Evolutionary conservation across 2,329 filamentous ascomycete species (phyloP).

Genomic region (Penicillium sp.): DNA sequence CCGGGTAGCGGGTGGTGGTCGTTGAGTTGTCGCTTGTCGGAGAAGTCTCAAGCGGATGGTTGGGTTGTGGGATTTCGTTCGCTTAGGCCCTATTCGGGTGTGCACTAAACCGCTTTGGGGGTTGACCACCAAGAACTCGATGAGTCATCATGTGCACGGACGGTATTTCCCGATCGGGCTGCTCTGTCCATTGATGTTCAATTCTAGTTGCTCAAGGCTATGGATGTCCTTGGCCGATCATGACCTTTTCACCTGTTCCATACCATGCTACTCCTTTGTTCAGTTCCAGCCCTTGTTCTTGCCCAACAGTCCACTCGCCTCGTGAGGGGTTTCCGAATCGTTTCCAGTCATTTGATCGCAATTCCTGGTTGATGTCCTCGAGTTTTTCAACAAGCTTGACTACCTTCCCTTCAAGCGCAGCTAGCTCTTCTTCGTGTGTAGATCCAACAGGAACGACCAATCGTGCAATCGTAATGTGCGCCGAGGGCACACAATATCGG

Average conservation of each 20-base stretch:
- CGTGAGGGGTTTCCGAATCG: slow-evolving; percentile 38
- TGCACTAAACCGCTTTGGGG: slow-evolving; percentile 31
- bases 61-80: slow-evolving; percentile 47
- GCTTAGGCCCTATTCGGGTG: slow-evolving; percentile 43
- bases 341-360: slow-evolving; percentile 70
- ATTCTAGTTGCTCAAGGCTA: not conserved
- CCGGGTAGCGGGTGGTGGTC: slow-evolving; percentile 45
- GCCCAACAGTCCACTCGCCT: slow-evolving; percentile 83
- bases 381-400: slow-evolving; percentile 65
- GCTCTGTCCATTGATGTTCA: not conserved
- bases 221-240: slow-evolving; percentile 51
- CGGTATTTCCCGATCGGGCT: slow-evolving; percentile 3
- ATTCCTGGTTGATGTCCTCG: slow-evolving; percentile 73
- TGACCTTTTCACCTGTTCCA: slow-evolving; percentile 71
- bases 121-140: slow-evolving; percentile 15
- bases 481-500: slow-evolving; percentile 83
- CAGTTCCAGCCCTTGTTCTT: slow-evolving; percentile 76
- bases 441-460: slow-evolving; percentile 69
- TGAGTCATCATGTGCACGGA: slow-evolving; percentile 20
- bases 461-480: slow-evolving; percentile 81
- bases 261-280: slow-evolving; percentile 81
- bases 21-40: slow-evolving; percentile 42
- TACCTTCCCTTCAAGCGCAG: slow-evolving; percentile 54
- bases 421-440: slow-evolving; percentile 32
- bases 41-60: slow-evolving; percentile 34